Conservation (phyloP, 768 basidiomycete species). For the Psilocybe subaeruginosa region DNA sequence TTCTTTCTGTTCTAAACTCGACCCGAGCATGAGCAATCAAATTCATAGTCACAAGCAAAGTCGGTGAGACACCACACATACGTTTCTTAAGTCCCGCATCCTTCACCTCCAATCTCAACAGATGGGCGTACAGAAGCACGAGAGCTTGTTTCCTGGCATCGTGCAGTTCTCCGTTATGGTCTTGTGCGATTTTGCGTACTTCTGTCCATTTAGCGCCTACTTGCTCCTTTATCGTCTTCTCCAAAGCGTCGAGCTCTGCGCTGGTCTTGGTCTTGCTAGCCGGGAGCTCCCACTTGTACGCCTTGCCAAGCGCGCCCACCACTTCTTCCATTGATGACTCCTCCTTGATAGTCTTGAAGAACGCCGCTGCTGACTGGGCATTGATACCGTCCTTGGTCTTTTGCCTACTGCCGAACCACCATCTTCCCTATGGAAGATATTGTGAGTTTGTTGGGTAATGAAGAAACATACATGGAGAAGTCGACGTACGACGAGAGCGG, state of each 20-base stretch:
- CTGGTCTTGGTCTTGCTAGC: constrained; percentile 29
- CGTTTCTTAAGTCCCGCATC: constrained; percentile 63
- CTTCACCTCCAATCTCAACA: constrained; percentile 67
- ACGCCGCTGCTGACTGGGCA: too few relatives aligned
- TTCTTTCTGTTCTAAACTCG: constrained; percentile 63
- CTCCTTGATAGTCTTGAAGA: too few relatives aligned
- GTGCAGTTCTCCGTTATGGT: constrained; percentile 37
- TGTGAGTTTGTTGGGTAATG: too few relatives aligned
- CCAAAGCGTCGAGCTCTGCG: constrained; percentile 50
- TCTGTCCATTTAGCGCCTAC: constrained; percentile 59
- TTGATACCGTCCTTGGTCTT: constrained; percentile 33
- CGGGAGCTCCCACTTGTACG: constrained; percentile 54
- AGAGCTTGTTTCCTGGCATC: constrained; percentile 57
- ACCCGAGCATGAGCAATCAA: not conserved
- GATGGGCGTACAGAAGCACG: constrained; percentile 81
- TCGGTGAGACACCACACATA: constrained; percentile 34
- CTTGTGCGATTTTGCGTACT: constrained; percentile 44
- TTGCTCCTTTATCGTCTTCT: constrained; percentile 50
- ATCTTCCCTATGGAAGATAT: constrained; percentile 57
- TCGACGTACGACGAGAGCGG: constrained; percentile 67
- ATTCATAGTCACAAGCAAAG: not conserved
- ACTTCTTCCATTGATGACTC: too few relatives aligned
- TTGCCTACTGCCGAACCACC: constrained; percentile 68
- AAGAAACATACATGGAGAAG: constrained; percentile 4
- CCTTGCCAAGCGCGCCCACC: too few relatives aligned